Base-by-base conservation (phyloP, 352 stramenopile genomes). In the Phytophthora crassamura region DNA sequence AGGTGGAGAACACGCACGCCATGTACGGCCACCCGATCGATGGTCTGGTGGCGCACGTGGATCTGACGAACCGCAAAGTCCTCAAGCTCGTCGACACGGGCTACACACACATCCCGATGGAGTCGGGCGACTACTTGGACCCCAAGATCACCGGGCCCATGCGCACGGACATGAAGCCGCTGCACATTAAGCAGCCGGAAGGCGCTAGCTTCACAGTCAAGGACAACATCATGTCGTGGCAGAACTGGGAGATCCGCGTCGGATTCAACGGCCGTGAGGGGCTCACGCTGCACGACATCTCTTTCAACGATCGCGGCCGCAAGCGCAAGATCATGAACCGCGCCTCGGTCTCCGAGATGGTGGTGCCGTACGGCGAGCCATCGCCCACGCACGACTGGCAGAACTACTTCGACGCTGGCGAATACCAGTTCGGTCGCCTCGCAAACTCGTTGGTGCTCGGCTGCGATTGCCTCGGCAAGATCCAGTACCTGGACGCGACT, bases 391-490 rank as follows among this genome's bases (percentile, higher is more conserved):
- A 86, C 61, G 74, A 83, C 43, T 84, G 86, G 57, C 91, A 95
- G 51, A 94, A 91, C 70, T 91, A 90, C 58, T 95, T 96, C 51
- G 88, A 96, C 58, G 89, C 91, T 1, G 82, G 85, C 35, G 86
- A 95, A 59, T 94, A 91, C 58, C 82, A 88, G 50, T 82, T 91
- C 33, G 86, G 86, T 4, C 87, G 79, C 32, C 90, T 89, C 41
- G 76, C 86, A 15, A 94, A 93, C 59, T 91, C 80, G 40, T 72
- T 94, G 9, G 78, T 88, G 51, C 71, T 96, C 15, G 89, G 89
- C 34, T 95, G 89, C 18, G 88, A 97, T 69, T 70, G 66, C 49
- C 66, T 70, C n/a, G 60, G 60, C 28, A 74, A 63, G 54, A 70
- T 70, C 18, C 66, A 74, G 38, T 74, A 70, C 42, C 33, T 74